Percentiles rank a stretch among this genome's conserved stretches.
phyloP scores from a whole-genome alignment of 169 alveolate genomes.

The Plasmodium cynomolgi region DNA sequence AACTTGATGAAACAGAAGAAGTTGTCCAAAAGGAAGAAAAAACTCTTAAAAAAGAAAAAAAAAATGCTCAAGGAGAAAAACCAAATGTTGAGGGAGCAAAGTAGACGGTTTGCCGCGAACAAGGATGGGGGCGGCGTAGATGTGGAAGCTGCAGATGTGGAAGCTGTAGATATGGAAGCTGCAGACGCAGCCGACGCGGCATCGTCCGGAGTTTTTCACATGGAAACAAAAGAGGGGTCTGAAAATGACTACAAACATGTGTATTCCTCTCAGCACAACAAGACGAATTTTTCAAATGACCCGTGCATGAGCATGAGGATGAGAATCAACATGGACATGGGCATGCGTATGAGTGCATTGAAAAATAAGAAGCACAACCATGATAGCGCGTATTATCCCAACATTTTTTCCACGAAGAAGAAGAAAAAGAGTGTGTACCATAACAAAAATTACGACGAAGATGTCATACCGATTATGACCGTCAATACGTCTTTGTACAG shows the following conservation, averaged over 20 bases:
- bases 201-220: background rate
- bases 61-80: slow-evolving; percentile 37
- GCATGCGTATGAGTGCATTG: background rate
- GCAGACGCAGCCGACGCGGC: background rate
- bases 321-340: background rate
- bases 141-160: background rate
- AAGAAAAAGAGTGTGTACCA: slow-evolving; percentile 60
- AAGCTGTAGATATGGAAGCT: background rate
- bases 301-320: slow-evolving; percentile 1
- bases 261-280: background rate
- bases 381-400: slow-evolving; percentile 26
- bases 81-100: background rate
- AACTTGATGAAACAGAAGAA: slow-evolving; percentile 62
- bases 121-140: background rate
- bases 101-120: background rate
- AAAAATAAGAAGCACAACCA: slow-evolving; percentile 8
- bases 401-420: slow-evolving; percentile 31
- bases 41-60: slow-evolving; percentile 36
- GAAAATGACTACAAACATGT: slow-evolving; percentile 9
- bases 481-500: slow-evolving; percentile 72
- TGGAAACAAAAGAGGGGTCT: background rate
- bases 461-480: slow-evolving; percentile 62
- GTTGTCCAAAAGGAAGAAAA: slow-evolving; percentile 40
- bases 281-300: slow-evolving; percentile 8
- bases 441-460: slow-evolving; percentile 37